Percentiles rank a stretch among this genome's conserved stretches.
Conservation (phyloP, 2,329 filamentous ascomycete species). For the Cercospora brassicicola region DNA sequence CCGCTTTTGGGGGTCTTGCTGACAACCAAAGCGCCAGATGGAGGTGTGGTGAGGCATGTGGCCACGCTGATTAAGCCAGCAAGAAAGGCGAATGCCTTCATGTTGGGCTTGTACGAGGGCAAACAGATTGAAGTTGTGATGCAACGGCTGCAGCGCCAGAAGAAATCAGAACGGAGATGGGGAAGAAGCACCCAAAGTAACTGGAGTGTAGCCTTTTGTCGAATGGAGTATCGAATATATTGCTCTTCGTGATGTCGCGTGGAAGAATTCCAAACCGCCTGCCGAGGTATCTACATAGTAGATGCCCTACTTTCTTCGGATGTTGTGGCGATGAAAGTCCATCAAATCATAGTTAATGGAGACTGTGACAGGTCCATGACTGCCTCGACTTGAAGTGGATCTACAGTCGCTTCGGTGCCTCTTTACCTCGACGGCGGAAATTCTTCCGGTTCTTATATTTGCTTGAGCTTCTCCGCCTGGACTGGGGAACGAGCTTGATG, state of each 20-base stretch:
- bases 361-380: neutral
- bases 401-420: neutral
- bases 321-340: neutral
- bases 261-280: neutral
- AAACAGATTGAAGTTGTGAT: neutral
- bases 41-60: slow-evolving; percentile 45
- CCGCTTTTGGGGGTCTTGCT: slow-evolving; percentile 36
- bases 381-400: neutral
- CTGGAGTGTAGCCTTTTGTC: neutral
- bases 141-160: neutral
- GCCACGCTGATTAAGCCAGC: slow-evolving; percentile 23
- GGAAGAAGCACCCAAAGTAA: neutral
- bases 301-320: neutral
- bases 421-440: neutral
- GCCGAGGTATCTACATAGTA: neutral
- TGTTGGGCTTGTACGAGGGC: neutral
- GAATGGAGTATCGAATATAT: neutral
- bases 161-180: neutral
- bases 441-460: neutral
- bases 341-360: neutral
- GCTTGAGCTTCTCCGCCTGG: neutral
- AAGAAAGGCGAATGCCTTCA: slow-evolving; percentile 18
- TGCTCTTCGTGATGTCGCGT: neutral
- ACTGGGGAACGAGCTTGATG: neutral
- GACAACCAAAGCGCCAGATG: slow-evolving; percentile 55